Percentiles rank a stretch among this genome's conserved stretches.
These are phyloP conservation scores for Urtica urens DNA, from an alignment of 306 rosid genomes.

Conservation along the genomic window DNA sequence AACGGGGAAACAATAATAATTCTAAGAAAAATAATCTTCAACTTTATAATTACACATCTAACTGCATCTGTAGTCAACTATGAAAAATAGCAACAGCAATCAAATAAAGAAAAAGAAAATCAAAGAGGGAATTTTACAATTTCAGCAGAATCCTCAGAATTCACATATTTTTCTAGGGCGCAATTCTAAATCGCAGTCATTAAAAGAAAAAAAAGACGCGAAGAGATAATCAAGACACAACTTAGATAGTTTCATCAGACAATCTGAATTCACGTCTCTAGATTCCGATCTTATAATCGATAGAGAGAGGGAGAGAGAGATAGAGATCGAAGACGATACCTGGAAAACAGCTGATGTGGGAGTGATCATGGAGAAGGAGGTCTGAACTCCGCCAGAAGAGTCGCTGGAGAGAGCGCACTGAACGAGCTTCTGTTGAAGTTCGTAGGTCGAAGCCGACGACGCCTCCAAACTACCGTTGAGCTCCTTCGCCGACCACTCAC, in stretches of 20 bases:
- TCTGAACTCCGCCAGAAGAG: conserved; percentile 61
- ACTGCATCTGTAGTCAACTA: too few relatives aligned
- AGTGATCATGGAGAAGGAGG: conserved; percentile 53
- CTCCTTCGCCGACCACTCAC: conserved; percentile 68
- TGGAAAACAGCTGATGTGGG: conserved; percentile 71
- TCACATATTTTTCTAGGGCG: too few relatives aligned
- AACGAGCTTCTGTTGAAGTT: conserved; percentile 71
- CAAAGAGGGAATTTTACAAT: too few relatives aligned
- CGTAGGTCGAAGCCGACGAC: conserved; percentile 44
- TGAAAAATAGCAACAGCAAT: too few relatives aligned
- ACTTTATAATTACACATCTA: too few relatives aligned
- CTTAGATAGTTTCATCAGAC: not conserved
- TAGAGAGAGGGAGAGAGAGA: not conserved
- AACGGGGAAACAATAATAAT: too few relatives aligned
- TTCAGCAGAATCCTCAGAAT: too few relatives aligned
- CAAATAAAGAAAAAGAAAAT: too few relatives aligned
- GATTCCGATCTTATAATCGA: not conserved
- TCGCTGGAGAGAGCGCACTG: conserved; percentile 51
- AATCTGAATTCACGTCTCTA: not conserved
- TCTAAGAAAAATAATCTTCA: too few relatives aligned
- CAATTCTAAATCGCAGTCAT: too few relatives aligned
- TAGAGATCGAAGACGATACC: conserved; percentile 25
- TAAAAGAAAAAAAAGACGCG: too few relatives aligned
- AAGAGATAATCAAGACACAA: not conserved
- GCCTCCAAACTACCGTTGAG: conserved; percentile 62